Evolutionary conservation across 1,284 basidiomycete species (phyloP).

Genomic region (Cutaneotrichosporon arboriforme): DNA sequence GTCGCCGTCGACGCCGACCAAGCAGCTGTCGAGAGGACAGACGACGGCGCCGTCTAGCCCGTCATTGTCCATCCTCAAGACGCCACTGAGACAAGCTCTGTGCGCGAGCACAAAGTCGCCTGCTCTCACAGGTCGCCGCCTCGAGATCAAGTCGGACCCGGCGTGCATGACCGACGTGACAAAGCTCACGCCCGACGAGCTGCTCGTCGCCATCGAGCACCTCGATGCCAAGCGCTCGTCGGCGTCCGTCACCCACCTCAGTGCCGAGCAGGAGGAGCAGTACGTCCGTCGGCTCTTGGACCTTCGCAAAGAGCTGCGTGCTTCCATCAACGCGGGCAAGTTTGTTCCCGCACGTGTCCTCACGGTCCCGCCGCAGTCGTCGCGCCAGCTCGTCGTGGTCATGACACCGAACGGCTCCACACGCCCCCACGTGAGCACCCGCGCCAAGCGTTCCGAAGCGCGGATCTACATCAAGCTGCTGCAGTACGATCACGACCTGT

Average conservation of each 20-base stretch:
- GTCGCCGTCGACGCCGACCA: conserved; percentile 15
- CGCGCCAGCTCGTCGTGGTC: conserved; percentile 49
- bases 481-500: conserved; percentile 47
- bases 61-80: neutral
- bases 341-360: conserved; percentile 47
- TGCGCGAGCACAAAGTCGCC: conserved; percentile 23
- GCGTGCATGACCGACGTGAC: conserved; percentile 29
- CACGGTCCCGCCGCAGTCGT: conserved; percentile 37
- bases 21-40: neutral
- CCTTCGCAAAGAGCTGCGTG: conserved; percentile 48
- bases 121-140: conserved; percentile 38
- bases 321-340: conserved; percentile 41
- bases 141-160: conserved; percentile 29
- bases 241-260: conserved; percentile 42
- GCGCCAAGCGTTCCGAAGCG: conserved; percentile 51
- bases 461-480: conserved; percentile 50
- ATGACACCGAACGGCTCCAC: conserved; percentile 51
- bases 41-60: neutral
- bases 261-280: conserved; percentile 50
- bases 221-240: conserved; percentile 45
- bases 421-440: conserved; percentile 48
- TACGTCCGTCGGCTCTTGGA: conserved; percentile 49
- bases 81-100: neutral
- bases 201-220: conserved; percentile 49
- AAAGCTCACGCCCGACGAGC: conserved; percentile 48